Percentiles rank a stretch among this genome's conserved stretches.
phyloP scores from a whole-genome alignment of 2,329 filamentous ascomycete species.

The Nemania bipapillata region DNA sequence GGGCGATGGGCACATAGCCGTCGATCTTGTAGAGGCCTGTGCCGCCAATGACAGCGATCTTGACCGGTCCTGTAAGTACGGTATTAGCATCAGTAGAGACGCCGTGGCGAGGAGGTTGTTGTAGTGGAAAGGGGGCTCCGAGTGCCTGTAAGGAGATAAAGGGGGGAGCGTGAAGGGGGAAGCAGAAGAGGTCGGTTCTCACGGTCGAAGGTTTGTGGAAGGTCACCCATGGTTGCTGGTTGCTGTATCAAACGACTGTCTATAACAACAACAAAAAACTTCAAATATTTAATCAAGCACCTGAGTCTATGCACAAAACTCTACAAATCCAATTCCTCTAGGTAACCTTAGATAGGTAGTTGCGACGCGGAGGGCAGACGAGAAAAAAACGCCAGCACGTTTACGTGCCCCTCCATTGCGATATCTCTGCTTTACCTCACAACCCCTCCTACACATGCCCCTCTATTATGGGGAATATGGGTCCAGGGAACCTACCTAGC shows the following conservation, averaged over 20 bases:
- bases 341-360: not conserved
- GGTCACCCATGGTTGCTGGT: conserved; percentile 59
- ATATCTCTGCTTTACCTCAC: conserved; percentile 30
- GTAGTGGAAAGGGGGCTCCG: not conserved
- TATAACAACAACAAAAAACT: not conserved
- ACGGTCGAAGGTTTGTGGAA: conserved; percentile 70
- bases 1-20: conserved; percentile 87
- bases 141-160: not conserved
- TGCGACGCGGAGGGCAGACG: not conserved
- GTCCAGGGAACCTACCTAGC: no score
- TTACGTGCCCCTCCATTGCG: conserved; percentile 40
- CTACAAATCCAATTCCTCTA: not conserved
- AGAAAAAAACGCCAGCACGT: conserved; percentile 27
- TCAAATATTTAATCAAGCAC: not conserved
- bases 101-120: not conserved
- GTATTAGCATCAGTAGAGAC: conserved; percentile 18
- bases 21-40: conserved; percentile 90
- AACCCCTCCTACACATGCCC: conserved; percentile 6
- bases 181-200: conserved; percentile 48
- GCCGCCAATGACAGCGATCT: conserved; percentile 90
- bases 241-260: not conserved
- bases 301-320: not conserved
- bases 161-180: not conserved
- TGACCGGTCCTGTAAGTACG: conserved; percentile 68
- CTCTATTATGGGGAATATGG: conserved; percentile 42